Evolutionary conservation across 331 rosid species (phyloP).

Genomic region (Spiraea crenata): DNA sequence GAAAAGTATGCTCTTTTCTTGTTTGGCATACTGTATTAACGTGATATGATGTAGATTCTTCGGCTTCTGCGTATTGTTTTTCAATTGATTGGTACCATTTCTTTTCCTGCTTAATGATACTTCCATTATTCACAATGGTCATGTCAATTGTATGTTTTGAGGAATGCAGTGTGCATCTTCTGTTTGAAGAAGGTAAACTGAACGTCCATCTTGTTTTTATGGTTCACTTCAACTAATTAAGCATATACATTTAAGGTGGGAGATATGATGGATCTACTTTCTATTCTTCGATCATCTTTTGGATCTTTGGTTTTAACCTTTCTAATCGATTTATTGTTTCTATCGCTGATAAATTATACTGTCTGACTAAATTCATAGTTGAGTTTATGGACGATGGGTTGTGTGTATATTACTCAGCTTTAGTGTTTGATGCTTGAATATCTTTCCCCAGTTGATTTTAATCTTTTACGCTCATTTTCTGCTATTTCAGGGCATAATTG

Average conservation of each 20-base stretch:
- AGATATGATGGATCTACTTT: not conserved
- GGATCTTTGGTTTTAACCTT: too few species aligned
- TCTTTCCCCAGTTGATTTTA: not conserved
- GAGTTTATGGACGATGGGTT: not conserved
- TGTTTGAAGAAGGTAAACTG: not conserved
- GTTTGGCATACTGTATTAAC: not conserved
- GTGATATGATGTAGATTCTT: not conserved
- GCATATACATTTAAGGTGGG: not conserved
- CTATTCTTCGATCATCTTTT: too few species aligned
- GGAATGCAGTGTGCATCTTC: not conserved
- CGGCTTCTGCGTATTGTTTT: not conserved
- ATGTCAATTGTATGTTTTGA: not conserved
- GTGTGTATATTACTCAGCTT: not conserved
- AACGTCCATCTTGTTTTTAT: not conserved
- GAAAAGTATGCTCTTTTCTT: not conserved
- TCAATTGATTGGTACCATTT: too few species aligned
- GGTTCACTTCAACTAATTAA: not conserved
- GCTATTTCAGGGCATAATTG: not conserved
- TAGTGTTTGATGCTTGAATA: not conserved
- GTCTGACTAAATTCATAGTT: not conserved
- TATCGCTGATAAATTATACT: not conserved
- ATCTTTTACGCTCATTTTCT: not conserved
- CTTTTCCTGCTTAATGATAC: too few species aligned
- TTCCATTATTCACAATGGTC: not conserved
- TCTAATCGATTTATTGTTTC: too few species aligned